Evolutionary conservation across 2,329 filamentous ascomycete species (phyloP).

Genomic region (Monosporascus sp.): DNA sequence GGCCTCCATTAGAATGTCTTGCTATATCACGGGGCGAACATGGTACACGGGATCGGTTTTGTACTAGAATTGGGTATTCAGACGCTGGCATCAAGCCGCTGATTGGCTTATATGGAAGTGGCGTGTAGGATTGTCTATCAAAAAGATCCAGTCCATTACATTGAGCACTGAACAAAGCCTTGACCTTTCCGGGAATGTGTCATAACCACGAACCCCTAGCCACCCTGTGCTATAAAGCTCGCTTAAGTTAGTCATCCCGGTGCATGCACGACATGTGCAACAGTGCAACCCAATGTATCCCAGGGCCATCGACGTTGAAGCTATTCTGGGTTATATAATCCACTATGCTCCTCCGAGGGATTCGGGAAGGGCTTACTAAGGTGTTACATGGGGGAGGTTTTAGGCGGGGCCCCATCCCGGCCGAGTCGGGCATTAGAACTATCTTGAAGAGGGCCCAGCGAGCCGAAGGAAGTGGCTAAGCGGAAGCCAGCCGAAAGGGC

Average conservation of each 20-base stretch:
- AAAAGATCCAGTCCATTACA: neutral
- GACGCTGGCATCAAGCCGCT: neutral
- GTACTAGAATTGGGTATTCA: neutral
- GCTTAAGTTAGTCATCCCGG: too few relatives aligned
- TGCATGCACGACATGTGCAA: too few relatives aligned
- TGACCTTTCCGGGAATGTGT: too few relatives aligned
- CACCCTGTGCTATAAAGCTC: too few relatives aligned
- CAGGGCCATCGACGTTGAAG: too few relatives aligned
- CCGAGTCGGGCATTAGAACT: neutral
- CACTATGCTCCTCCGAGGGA: too few relatives aligned
- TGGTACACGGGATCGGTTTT: neutral
- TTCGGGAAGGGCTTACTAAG: too few relatives aligned
- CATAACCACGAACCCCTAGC: too few relatives aligned
- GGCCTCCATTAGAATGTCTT: neutral
- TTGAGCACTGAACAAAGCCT: conserved; percentile 1
- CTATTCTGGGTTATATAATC: too few relatives aligned
- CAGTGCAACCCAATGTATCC: too few relatives aligned
- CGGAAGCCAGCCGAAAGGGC: neutral
- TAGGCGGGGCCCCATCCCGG: neutral
- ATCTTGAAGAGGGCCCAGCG: neutral
- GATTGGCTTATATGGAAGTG: too few relatives aligned
- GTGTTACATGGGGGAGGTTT: too few relatives aligned
- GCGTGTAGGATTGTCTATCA: neutral
- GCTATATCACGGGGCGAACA: neutral
- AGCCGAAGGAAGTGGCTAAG: neutral